Percentiles rank a stretch among this genome's conserved stretches.
These are phyloP conservation scores for Hippophae gyantsensis DNA, from an alignment of 306 rosid genomes.

Conservation along the genomic window DNA sequence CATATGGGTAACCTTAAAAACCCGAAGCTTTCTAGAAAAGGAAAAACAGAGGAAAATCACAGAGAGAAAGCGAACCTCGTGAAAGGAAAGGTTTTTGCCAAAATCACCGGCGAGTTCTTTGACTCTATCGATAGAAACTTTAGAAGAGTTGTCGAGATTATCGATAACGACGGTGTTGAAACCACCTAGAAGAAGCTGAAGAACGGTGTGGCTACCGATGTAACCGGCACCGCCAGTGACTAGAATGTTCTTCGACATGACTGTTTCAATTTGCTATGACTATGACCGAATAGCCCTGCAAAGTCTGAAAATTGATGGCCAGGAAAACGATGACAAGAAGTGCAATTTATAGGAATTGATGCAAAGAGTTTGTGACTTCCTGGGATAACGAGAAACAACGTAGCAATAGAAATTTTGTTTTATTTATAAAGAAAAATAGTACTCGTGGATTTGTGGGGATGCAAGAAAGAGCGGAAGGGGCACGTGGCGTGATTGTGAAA, in stretches of 20 bases:
- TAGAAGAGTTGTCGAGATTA: slow-evolving; percentile 77
- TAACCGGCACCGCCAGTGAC: slow-evolving; percentile 99
- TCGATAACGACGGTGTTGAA: slow-evolving; percentile 66
- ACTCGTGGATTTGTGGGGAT: neutral
- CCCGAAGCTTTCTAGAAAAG: neutral
- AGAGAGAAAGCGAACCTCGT: slow-evolving; percentile 41
- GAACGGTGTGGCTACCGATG: slow-evolving; percentile 86
- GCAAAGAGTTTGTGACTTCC: neutral
- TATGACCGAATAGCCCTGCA: neutral
- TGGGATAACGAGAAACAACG: neutral
- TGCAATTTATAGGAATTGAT: slow-evolving; percentile 31
- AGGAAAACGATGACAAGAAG: neutral
- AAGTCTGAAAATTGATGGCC: slow-evolving; percentile 1
- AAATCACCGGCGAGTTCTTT: slow-evolving; percentile 65
- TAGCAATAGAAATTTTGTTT: neutral
- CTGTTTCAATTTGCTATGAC: neutral
- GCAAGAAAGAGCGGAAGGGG: neutral
- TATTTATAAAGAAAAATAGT: neutral
- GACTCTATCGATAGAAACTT: slow-evolving; percentile 48
- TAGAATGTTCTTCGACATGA: slow-evolving; percentile 44
- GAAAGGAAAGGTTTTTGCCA: slow-evolving; percentile 66
- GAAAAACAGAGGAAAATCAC: neutral
- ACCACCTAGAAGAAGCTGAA: slow-evolving; percentile 75
- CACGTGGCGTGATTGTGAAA: neutral
- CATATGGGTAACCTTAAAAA: neutral